Percentiles rank a stretch among this genome's conserved stretches.
Conservation (phyloP, 2,329 filamentous ascomycete species). For the Parastagonospora nodorum region DNA sequence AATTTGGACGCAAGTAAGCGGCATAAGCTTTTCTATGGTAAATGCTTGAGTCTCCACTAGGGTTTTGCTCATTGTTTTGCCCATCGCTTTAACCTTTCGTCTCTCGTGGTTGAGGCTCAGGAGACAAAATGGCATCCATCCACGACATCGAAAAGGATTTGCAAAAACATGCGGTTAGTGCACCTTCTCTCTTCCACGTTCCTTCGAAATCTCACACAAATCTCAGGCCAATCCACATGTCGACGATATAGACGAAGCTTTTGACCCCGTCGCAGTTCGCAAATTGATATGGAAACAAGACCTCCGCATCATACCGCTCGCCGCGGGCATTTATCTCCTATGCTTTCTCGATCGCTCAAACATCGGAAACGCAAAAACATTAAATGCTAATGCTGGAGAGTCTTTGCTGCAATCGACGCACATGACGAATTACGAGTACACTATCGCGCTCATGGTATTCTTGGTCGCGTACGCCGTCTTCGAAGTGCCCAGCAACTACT, state of each 20-base stretch:
- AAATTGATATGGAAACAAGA: constrained; percentile 51
- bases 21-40: too few species aligned
- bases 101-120: too few species aligned
- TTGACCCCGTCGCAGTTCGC: background rate
- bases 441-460: constrained; percentile 35
- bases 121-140: too few species aligned
- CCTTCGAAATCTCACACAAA: too few species aligned
- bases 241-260: background rate
- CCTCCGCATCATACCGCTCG: constrained; percentile 65
- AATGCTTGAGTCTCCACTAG: too few species aligned
- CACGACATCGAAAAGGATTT: too few species aligned
- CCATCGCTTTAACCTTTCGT: too few species aligned
- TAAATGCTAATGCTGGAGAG: constrained; percentile 64
- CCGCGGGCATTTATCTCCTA: constrained; percentile 68
- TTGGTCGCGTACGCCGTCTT: constrained; percentile 45
- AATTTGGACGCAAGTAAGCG: too few species aligned
- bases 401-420: constrained; percentile 66
- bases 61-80: too few species aligned
- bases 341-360: constrained; percentile 69
- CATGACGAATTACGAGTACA: constrained; percentile 65
- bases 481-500: constrained; percentile 62
- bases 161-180: too few species aligned
- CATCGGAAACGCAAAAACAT: constrained; percentile 62
- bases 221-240: background rate
- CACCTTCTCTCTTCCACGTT: too few species aligned